Evolutionary conservation across 2,329 filamentous ascomycete species (phyloP), one percentile per base, ranked within the genome.

Genomic region (Drechslerella stenobrocha): DNA sequence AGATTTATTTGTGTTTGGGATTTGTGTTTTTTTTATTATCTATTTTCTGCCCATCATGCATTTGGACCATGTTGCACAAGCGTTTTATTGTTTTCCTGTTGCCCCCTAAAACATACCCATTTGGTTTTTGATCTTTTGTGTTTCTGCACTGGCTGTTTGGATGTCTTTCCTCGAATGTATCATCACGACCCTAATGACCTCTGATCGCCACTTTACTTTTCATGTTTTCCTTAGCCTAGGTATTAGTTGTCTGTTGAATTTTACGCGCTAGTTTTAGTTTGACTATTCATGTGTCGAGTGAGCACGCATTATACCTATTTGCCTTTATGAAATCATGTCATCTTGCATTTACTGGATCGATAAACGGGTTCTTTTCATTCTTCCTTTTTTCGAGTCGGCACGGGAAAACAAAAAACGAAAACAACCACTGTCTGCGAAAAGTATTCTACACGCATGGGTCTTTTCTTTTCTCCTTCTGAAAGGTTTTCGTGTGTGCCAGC

Each of bases 281-380:
- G 13, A 51, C 52, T 65, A 56, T 67, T 40, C 42, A 53, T 67
- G 53, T 67, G 63, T 67, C 51, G 34, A 67, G 55, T 60, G 63
- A 55, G 63, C 15, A n/a, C 37, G 37, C 63, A 67, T 67, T 67
- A 67, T 67, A 67, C 63, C 63, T 67, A 67, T 67, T 67, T 67
- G 63, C 50, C 63, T 67, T 67, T 52, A 52, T 44, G 51, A 53
- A 60, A 60, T 67, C 63, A 67, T 67, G 63, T 67, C 63, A 67
- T 59, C 63, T 67, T 67, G 63, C 63, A 60, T 67, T 67, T 67
- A 67, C 63, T 67, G 63, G 63, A 67, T 60, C 45, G 63, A 67
- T 67, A 67, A 67, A 67, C 63, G 63, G 63, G 63, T 53, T 51
- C 28, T 67, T 46, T 22, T 59, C 53, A 44, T 24, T 28, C 37